phyloP scores from a whole-genome alignment of 1,284 basidiomycete species.

The Moesziomyces sp. region DNA sequence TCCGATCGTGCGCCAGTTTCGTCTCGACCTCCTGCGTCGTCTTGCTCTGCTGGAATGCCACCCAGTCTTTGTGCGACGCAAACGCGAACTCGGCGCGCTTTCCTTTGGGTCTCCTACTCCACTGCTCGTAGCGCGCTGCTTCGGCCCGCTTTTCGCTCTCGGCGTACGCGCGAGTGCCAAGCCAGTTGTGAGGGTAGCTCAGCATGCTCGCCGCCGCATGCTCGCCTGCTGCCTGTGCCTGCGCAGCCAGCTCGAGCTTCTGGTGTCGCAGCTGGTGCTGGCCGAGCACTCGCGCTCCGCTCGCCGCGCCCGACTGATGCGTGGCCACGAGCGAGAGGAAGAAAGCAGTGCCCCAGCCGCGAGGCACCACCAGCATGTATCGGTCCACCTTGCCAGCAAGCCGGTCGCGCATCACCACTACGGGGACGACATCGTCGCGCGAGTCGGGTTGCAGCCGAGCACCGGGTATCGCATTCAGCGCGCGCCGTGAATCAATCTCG shows the following conservation, averaged over 20 bases:
- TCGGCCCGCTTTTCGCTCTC: constrained; percentile 29
- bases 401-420: constrained; percentile 44
- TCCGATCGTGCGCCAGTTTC: constrained; percentile 26
- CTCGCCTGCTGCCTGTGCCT: constrained; percentile 11
- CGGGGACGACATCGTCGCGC: constrained; percentile 53
- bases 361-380: constrained; percentile 60
- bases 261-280: constrained; percentile 58
- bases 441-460: constrained; percentile 43
- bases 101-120: constrained; percentile 56
- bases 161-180: constrained; percentile 37
- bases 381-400: constrained; percentile 28
- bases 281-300: constrained; percentile 52
- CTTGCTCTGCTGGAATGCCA: constrained; percentile 15
- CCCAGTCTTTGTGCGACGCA: constrained; percentile 37
- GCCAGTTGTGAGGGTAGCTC: constrained; percentile 58
- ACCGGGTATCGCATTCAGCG: constrained; percentile 37
- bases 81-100: constrained; percentile 57
- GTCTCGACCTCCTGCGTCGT: constrained; percentile 10
- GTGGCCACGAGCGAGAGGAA: constrained; percentile 59
- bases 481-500: constrained; percentile 58
- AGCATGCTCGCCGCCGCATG: constrained; percentile 10
- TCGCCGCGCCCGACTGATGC: constrained; percentile 43
- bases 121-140: constrained; percentile 22
- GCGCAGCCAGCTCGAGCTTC: constrained; percentile 36
- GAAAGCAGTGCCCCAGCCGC: constrained; percentile 63